Conservation (phyloP, 768 basidiomycete species). For the Tylopilus subfusipes region DNA sequence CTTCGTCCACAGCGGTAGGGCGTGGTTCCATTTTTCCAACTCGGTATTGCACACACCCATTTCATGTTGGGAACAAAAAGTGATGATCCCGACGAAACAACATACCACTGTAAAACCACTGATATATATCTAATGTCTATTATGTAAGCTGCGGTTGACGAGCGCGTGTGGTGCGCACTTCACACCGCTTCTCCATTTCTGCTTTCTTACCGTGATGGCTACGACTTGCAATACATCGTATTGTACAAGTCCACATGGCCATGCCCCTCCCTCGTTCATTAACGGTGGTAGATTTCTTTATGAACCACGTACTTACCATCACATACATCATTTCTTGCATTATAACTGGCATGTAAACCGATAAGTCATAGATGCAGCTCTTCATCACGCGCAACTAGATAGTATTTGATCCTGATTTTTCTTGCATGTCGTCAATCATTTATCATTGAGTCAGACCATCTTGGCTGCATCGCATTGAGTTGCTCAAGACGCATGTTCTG, state of each 20-base stretch:
- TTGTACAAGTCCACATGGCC: neutral
- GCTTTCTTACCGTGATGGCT: neutral
- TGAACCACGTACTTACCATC: neutral
- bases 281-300: too few relatives aligned
- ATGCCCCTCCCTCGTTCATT: neutral
- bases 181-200: neutral
- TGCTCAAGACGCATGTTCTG: neutral
- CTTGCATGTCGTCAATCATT: neutral
- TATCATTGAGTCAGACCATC: neutral
- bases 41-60: neutral
- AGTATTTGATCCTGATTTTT: neutral
- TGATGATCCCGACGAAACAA: neutral
- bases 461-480: neutral
- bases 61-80: neutral
- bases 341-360: neutral
- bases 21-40: neutral
- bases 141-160: neutral
- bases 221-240: too few relatives aligned
- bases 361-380: neutral
- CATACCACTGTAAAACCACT: neutral
- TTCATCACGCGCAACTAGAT: neutral
- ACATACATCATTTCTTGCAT: neutral
- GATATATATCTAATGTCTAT: conserved; percentile 3
- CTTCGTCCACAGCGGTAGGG: conserved; percentile 21
- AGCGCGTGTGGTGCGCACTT: neutral